A percentile compares a stretch with the other conserved stretches of the same genome.
phyloP scores from a whole-genome alignment of 345 rosid genomes.

The Citrus unshiu region DNA sequence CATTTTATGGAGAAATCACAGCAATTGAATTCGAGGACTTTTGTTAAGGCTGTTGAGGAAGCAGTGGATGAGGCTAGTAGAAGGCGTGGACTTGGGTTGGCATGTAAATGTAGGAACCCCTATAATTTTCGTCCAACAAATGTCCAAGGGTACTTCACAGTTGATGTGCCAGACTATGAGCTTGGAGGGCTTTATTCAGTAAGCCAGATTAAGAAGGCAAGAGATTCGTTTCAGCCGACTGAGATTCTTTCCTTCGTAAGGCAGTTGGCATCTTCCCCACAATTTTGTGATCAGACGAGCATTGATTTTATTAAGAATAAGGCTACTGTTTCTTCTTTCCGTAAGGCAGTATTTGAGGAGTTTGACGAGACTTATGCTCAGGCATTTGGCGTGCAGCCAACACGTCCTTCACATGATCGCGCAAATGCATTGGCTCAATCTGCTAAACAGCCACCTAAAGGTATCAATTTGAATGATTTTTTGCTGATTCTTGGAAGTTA shows the following conservation, averaged over 20 bases:
- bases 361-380: constrained; percentile 95
- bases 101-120: constrained; percentile 78
- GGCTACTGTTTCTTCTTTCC: constrained; percentile 60
- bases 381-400: constrained; percentile 80
- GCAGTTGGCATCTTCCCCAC: constrained; percentile 64
- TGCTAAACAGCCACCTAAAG: constrained; percentile 54
- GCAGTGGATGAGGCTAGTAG: constrained; percentile 84
- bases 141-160: constrained; percentile 68
- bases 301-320: constrained; percentile 56
- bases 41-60: constrained; percentile 90
- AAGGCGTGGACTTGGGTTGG: constrained; percentile 75
- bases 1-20: constrained; percentile 66
- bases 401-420: constrained; percentile 33
- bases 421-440: constrained; percentile 30
- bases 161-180: constrained; percentile 92
- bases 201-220: constrained; percentile 65
- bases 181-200: constrained; percentile 65
- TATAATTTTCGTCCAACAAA: constrained; percentile 63
- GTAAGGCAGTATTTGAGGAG: constrained; percentile 93
- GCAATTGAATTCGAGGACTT: constrained; percentile 63
- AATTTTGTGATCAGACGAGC: constrained; percentile 32
- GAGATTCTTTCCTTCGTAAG: constrained; percentile 59
- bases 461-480: constrained; percentile 32
- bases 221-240: constrained; percentile 57
- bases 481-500: constrained; percentile 12